A percentile compares a stretch with the other conserved stretches of the same genome.
phyloP scores from a whole-genome alignment of 2,329 filamentous ascomycete species.

The Rutstroemia sp. region DNA sequence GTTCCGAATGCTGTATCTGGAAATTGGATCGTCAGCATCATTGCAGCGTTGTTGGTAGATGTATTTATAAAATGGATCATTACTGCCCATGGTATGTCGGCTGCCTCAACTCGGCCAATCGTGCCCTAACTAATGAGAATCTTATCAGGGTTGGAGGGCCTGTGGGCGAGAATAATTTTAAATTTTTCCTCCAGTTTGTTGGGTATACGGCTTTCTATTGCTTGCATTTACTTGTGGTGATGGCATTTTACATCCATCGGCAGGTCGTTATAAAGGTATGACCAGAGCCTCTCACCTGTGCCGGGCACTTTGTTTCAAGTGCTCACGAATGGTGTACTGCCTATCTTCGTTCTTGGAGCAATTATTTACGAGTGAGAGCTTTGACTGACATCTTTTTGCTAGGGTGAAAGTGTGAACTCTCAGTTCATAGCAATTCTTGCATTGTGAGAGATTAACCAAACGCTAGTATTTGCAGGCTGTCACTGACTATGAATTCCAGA shows the following conservation, averaged over 20 bases:
- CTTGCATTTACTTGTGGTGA: conserved; percentile 52
- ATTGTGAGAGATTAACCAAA: conserved; percentile 37
- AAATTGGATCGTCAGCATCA: conserved; percentile 87
- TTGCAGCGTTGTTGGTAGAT: conserved; percentile 52
- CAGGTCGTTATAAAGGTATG: conserved; percentile 31
- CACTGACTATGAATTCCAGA: conserved; percentile 21
- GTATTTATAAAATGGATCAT: conserved; percentile 67
- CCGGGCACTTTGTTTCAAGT: too few species aligned
- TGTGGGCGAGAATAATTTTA: conserved; percentile 79
- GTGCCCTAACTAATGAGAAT: conserved; percentile 1
- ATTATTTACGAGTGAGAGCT: not conserved
- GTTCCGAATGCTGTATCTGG: conserved; percentile 74
- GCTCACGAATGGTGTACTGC: too few species aligned
- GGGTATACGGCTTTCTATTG: conserved; percentile 66
- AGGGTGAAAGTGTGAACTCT: conserved; percentile 38
- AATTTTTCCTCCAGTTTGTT: conserved; percentile 87
- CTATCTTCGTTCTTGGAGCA: too few species aligned
- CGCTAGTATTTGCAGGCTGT: not conserved
- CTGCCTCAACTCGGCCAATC: not conserved
- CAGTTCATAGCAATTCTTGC: conserved; percentile 61
- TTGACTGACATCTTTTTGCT: not conserved
- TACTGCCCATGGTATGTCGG: conserved; percentile 70
- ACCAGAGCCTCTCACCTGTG: not conserved
- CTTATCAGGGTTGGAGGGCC: conserved; percentile 74
- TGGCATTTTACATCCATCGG: conserved; percentile 53